Base-by-base conservation (phyloP, 148 eudicot genomes). In the Bassia scoparia region DNA sequence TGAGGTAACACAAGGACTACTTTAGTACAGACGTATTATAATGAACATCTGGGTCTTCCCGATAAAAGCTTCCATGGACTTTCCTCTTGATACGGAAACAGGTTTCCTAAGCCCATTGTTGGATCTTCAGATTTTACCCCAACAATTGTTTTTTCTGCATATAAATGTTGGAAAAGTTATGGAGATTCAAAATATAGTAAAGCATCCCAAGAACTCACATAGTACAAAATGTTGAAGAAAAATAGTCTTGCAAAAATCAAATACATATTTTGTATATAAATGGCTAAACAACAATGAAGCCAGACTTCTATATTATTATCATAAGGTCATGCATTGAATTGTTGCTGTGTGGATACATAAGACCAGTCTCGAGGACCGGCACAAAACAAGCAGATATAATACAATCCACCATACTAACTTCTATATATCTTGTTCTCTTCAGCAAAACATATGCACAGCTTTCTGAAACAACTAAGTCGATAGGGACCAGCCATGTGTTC, bases 11-110 rank as follows among this genome's bases (percentile, higher is more conserved):
- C 7, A 67, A 26, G 26, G 15, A 76, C 87, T 77, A 90, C 98
- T 92, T 86, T 89, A 41, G 73, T 81, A 76, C 98, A 93, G 24
- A 90, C 90, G 73, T 93, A 93, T 44, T 89, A 73, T 90, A 93
- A 80, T 93, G 98, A 63, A 90, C 85, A 44, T 93, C 88, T 2
- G 86, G 74, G 37, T 83, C 80, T 80, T 79, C 59, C 89, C 89
- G 16, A 86, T 63, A 67, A 71, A 75, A 33, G 80, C 83, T 81
- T 86, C 95, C 38, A 79, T 46, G 0, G 80, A 70, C 79, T 76
- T 82, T 58, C 91, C 52, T 86, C 82, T 34, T 71, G 87, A 41
- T 85, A 81, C 20, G 94, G 87, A 81, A n/a, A 93, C 67, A 4
- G 94, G 85, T 56, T 81, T 76, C 33, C 88, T 90, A 71, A 93